These are phyloP conservation scores for Botrytis porri DNA, from an alignment of 2,329 filamentous ascomycete genomes.

Conservation along the genomic window DNA sequence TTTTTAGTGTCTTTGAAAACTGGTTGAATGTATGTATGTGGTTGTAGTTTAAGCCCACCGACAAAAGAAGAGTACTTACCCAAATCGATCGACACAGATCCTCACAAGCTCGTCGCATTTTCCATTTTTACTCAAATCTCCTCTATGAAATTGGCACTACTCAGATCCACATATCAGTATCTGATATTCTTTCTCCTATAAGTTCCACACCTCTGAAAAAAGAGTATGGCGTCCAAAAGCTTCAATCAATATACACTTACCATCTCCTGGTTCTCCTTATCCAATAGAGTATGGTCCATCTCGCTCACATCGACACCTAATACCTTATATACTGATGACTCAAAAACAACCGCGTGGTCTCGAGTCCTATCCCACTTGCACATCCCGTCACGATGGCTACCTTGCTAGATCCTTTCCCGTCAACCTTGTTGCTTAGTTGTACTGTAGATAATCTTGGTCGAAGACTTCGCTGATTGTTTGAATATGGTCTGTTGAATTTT, in stretches of 20 bases:
- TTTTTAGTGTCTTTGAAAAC: not conserved
- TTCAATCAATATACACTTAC: not conserved
- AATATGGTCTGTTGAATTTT: not conserved
- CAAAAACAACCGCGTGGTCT: conserved; percentile 38
- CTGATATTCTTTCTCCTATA: not conserved
- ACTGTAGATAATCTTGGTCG: not conserved
- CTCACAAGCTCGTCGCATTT: conserved; percentile 39
- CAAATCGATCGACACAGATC: conserved; percentile 36
- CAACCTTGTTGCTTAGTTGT: conserved; percentile 9
- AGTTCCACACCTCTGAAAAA: rapidly evolving
- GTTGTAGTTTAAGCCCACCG: not conserved
- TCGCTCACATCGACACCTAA: conserved; percentile 36
- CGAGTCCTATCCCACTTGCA: conserved; percentile 39
- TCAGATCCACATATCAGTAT: not conserved
- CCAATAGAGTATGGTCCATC: conserved; percentile 37
- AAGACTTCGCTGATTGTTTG: not conserved
- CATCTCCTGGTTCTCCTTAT: conserved; percentile 22
- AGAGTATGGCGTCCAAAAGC: not conserved
- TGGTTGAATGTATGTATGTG: not conserved
- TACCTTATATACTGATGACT: conserved; percentile 36
- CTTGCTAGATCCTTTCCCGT: conserved; percentile 25
- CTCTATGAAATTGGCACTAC: conserved; percentile 39
- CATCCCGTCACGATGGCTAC: conserved; percentile 30
- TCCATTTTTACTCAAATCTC: conserved; percentile 36
- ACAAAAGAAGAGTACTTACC: conserved; percentile 23